Evolutionary conservation across 2,329 filamentous ascomycete species (phyloP).

Genomic region (Colletotrichum sp.): DNA sequence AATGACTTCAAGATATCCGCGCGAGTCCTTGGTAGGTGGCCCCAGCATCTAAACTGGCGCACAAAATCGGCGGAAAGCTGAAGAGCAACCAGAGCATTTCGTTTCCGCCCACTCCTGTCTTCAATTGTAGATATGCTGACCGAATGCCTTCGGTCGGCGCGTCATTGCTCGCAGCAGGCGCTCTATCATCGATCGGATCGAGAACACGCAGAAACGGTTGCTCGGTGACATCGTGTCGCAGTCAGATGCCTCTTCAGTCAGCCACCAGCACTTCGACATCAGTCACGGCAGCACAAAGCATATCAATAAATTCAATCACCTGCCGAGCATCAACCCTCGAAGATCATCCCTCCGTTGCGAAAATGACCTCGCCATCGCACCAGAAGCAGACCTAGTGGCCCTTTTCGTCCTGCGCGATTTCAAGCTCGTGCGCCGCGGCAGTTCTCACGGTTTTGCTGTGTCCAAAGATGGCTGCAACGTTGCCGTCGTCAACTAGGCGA

Average conservation of each 20-base stretch:
- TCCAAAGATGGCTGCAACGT: not conserved
- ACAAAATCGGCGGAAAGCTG: not conserved
- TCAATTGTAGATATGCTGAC: not conserved
- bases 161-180: not conserved
- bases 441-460: not conserved
- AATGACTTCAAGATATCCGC: not conserved
- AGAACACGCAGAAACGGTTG: not conserved
- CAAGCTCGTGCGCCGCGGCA: not conserved
- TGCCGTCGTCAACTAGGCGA: not conserved
- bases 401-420: not conserved
- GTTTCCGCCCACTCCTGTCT: not conserved
- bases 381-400: not conserved
- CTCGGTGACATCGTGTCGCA: not conserved
- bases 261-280: not conserved
- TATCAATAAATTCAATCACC: not conserved
- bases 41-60: not conserved
- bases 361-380: not conserved
- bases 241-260: not conserved
- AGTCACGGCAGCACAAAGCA: not conserved
- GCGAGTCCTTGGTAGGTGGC: not conserved
- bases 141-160: not conserved
- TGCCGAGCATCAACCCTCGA: not conserved
- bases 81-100: not conserved
- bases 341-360: not conserved
- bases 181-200: not conserved